These are phyloP conservation scores for Pseudocercospora cruenta DNA, from an alignment of 2,329 filamentous ascomycete genomes.

Conservation along the genomic window DNA sequence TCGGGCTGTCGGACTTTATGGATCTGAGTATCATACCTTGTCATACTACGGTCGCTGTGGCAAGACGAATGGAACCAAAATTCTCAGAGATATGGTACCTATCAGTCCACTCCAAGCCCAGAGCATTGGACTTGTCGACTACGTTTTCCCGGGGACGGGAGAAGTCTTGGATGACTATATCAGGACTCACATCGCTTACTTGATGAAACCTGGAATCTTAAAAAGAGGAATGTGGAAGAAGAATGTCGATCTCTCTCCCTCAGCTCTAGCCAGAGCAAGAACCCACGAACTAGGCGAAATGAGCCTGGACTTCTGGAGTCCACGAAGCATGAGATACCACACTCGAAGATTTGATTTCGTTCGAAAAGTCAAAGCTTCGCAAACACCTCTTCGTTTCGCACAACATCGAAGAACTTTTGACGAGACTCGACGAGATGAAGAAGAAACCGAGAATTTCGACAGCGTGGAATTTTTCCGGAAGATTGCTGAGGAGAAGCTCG, in stretches of 20 bases:
- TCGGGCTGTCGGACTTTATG: constrained; percentile 41
- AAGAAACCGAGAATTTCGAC: constrained; percentile 45
- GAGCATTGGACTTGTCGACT: constrained; percentile 45
- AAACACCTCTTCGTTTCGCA: constrained; percentile 48
- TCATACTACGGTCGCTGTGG: constrained; percentile 47
- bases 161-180: constrained; percentile 42
- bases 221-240: constrained; percentile 41
- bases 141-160: constrained; percentile 43
- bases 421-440: constrained; percentile 37
- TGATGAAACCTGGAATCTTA: constrained; percentile 35
- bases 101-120: constrained; percentile 45
- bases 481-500: constrained; percentile 20
- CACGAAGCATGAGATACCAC: constrained; percentile 45
- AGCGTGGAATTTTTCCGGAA: constrained; percentile 31
- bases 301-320: constrained; percentile 49
- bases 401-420: constrained; percentile 39
- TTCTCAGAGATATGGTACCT: constrained; percentile 45
- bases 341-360: constrained; percentile 46
- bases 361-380: constrained; percentile 43
- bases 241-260: constrained; percentile 39
- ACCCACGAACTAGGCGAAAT: constrained; percentile 47
- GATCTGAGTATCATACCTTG: constrained; percentile 50
- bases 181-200: constrained; percentile 40
- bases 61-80: constrained; percentile 33
- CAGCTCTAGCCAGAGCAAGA: constrained; percentile 41